Percentiles rank a stretch among this genome's conserved stretches.
These are phyloP conservation scores for Begonia fuchsioides DNA, from an alignment of 306 rosid species.

Conservation along the genomic window DNA sequence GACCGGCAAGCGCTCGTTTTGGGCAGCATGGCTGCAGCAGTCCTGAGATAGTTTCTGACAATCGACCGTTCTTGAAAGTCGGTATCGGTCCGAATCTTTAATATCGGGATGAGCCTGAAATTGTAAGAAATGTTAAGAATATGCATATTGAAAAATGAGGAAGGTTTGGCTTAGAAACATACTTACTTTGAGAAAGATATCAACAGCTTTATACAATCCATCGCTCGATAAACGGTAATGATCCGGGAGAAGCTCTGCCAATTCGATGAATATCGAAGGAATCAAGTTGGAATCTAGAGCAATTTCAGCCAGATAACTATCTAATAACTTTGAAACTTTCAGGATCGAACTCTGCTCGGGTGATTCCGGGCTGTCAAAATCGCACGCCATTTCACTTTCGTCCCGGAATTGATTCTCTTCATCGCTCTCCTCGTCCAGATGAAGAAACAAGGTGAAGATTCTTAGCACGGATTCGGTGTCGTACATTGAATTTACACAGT, in stretches of 20 bases:
- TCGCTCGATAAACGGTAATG: constrained; percentile 83
- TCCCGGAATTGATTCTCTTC: constrained; percentile 48
- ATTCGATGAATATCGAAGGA: constrained; percentile 65
- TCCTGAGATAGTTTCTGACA: constrained; percentile 89
- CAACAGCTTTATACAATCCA: constrained; percentile 80
- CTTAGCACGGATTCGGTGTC: constrained; percentile 71
- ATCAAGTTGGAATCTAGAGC: constrained; percentile 66
- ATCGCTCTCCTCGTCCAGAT: constrained; percentile 83
- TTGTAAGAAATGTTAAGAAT: neutral
- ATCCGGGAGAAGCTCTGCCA: constrained; percentile 83
- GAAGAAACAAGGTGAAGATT: constrained; percentile 68
- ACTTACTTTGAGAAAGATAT: constrained; percentile 85
- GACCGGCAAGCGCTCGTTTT: constrained; percentile 83
- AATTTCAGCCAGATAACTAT: constrained; percentile 73
- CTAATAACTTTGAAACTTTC: constrained; percentile 79
- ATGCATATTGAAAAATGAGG: neutral
- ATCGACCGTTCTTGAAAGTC: constrained; percentile 81
- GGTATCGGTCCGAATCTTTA: constrained; percentile 70
- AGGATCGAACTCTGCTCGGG: constrained; percentile 90
- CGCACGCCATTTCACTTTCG: constrained; percentile 76
- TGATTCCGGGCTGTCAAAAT: constrained; percentile 83
- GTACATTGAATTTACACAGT: constrained; percentile 38
- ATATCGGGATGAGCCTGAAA: constrained; percentile 78
- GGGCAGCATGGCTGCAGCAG: constrained; percentile 96
- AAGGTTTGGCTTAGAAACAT: too few relatives aligned